Evolutionary conservation across 345 rosid species (phyloP), one percentile per base, ranked within the genome.

Genomic region (Gossypium thurberi): DNA sequence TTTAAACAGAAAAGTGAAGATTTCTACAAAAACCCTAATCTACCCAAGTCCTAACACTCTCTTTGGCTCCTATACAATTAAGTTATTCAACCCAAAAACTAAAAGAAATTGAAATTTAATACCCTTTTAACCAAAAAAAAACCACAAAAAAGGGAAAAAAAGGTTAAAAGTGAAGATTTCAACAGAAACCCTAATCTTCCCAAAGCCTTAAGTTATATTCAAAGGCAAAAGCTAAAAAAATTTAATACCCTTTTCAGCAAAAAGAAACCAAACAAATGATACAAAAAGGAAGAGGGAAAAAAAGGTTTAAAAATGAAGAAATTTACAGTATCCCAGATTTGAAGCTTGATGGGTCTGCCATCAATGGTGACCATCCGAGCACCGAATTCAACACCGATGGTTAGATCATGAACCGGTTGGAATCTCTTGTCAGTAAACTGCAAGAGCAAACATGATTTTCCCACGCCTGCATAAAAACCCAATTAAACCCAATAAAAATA

Each of bases 341-440:
- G 91, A 11, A 89, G 93, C 86, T 89, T 87, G 81, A 89, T 76
- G 69, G 89, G 88, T 13, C 86, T 82, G 64, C 78, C 78, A 8
- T 85, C 89, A 70, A 87, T 87, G 77, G 88, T 83, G 81, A 89
- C 87, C 94, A 87, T 87, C 37, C 94, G 87, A 81, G 94, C 94
- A 37, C 91, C 91, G 76, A 89, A 89, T 63, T 87, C 94, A 10
- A 89, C 94, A 10, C 94, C 94, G 60, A 87, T 89, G 63, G 91
- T 89, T 53, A 89, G 84, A 76, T 89, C 93, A 70, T 89, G 93
- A 13, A 87, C 91, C 1, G 94, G 91, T 81, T 87, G 94, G 78
- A 87, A 89, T 81, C 94, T 82, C 86, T 89, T 89, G 80, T 87
- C 94, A 2, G 94, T 89, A 78, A 89, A 89, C 70, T 87, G 94